These are phyloP conservation scores for Gigaspora rosea DNA, from an alignment of 192 early-diverging fungal species.

Conservation along the genomic window DNA sequence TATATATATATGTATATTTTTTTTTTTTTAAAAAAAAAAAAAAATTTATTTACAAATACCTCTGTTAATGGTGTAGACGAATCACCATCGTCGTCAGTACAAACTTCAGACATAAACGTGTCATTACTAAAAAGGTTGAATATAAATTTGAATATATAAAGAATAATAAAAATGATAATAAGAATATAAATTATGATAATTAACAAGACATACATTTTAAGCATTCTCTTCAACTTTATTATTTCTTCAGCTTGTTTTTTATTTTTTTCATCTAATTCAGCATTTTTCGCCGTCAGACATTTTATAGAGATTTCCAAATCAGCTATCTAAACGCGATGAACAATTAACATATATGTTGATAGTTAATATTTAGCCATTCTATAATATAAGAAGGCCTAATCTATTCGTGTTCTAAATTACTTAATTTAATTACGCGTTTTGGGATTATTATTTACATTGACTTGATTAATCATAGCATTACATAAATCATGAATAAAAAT, in stretches of 20 bases:
- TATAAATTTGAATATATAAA: neutral
- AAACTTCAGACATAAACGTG: neutral
- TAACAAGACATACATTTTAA: constrained; percentile 36
- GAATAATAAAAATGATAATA: too few relatives aligned
- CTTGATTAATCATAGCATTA: neutral
- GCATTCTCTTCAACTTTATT: constrained; percentile 46
- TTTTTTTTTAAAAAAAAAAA: neutral
- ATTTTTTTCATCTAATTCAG: constrained; percentile 51
- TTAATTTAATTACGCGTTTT: neutral
- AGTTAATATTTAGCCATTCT: neutral
- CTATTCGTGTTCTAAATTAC: neutral
- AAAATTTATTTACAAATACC: neutral
- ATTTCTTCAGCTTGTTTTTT: constrained; percentile 54
- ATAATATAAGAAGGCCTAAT: neutral
- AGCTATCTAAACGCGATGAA: constrained; percentile 39
- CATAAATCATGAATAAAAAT: neutral
- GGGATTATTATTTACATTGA: neutral
- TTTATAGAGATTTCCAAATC: constrained; percentile 61
- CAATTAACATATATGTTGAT: neutral
- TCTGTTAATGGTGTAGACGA: constrained; percentile 23
- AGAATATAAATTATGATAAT: neutral
- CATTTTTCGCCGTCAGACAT: constrained; percentile 51
- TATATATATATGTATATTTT: too few relatives aligned
- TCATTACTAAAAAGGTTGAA: constrained; percentile 18
- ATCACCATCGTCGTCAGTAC: constrained; percentile 12